Evolutionary conservation across 129 eudicot species (phyloP).

Genomic region (Saposhnikovia divaricata): DNA sequence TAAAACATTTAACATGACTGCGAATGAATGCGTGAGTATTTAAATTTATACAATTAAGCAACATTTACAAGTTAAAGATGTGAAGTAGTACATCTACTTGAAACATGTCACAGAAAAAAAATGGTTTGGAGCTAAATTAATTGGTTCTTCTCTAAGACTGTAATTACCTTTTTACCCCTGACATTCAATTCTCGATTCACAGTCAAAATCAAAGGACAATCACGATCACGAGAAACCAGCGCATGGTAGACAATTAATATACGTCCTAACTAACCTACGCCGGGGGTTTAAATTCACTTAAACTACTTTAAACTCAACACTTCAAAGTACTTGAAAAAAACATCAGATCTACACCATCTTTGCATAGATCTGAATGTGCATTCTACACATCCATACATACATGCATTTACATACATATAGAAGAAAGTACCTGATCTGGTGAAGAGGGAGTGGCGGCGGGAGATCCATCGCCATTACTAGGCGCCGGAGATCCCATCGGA

Average conservation of each 20-base stretch:
- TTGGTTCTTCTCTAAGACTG: background rate
- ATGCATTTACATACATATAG: background rate
- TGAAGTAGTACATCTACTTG: background rate
- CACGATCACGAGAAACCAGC: background rate
- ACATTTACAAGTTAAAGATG: too few relatives aligned
- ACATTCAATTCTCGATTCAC: background rate
- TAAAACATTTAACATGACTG: too few relatives aligned
- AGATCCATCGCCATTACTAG: conserved; percentile 23
- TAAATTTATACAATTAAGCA: too few relatives aligned
- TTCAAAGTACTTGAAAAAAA: background rate
- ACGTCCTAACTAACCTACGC: conserved; percentile 2
- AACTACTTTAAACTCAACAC: background rate
- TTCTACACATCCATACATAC: background rate
- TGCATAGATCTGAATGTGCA: background rate
- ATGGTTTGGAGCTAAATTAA: background rate
- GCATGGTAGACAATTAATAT: background rate
- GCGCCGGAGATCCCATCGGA: conserved; percentile 55
- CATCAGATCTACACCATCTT: conserved; percentile 3
- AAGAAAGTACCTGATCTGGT: conserved; percentile 39
- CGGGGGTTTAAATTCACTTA: background rate
- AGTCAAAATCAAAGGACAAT: background rate
- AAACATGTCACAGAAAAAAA: background rate
- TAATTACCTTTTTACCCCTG: background rate
- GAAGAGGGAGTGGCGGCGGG: conserved; percentile 48
- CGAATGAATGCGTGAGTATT: background rate